Base-by-base conservation (phyloP, 495 filamentous ascomycete species). In the Cercophora sp. region DNA sequence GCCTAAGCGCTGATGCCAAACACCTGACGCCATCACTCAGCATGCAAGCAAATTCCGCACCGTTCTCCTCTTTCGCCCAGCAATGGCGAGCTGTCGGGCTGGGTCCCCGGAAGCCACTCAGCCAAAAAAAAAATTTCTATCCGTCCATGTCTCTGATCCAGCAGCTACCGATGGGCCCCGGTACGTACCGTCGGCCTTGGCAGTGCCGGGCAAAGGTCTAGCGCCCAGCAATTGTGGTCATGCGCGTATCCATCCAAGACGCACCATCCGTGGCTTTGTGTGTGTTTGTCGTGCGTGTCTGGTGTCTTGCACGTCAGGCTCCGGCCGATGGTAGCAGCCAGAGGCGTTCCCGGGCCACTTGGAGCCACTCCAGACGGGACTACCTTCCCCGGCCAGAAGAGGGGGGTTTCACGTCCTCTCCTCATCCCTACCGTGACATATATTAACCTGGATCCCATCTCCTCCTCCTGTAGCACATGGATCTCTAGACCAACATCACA, bases 331-430 rank as follows among this genome's bases (percentile, higher is more conserved):
- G 22, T 39, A 19, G 36, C 18, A 39, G 16, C 22, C 36, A 19
- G 36, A 39, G 36, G 36, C 36, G 36, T 11, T 20, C 10, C 18
- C 16, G 16, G 22, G 16, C 24, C 39, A 37, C 41, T n/a, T 51
- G 32, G 37, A 10, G n/a, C 37, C 23, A 23, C 32, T 40, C 19
- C 58, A 61, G 57, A 61, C 36, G 55, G 58, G 57, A 41, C 41
- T 31, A 50, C 40, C 36, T 45, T 44, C 27, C 29, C 23, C 39
- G 15, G 44, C 51, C 51, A 49, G 13, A 39, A 24, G 18, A 45
- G 20, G 19, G 31, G 16, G 6, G 6, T 37, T 43, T 22, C 36
- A 39, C 18, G 3, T 15, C 22, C 40, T 18, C 18, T 25, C 40
- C 40, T 23, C 40, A n/a, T 11, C 40, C 40, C 8, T 43, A 26